Evolutionary conservation across 805 yeast species (phyloP).

Genomic region (Starmera caribaea): DNA sequence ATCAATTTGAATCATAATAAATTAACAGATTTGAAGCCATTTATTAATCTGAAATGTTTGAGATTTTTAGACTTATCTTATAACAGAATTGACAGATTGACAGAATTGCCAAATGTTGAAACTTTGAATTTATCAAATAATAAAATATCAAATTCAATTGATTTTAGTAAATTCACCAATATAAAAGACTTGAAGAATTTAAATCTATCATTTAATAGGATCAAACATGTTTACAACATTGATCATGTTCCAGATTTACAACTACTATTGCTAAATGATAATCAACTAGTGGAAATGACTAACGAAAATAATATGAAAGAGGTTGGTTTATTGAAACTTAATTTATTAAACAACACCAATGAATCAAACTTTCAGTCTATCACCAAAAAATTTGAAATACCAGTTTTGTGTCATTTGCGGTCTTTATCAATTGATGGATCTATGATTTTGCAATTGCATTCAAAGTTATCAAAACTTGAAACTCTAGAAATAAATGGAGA

Average conservation of each 20-base stretch:
- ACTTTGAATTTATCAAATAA: conserved; percentile 26
- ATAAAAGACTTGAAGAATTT: conserved; percentile 24
- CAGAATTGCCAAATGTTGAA: conserved; percentile 18
- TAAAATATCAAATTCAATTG: conserved; percentile 14
- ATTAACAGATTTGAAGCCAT: conserved; percentile 25
- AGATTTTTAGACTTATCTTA: conserved; percentile 17
- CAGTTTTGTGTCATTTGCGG: neutral
- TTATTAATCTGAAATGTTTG: conserved; percentile 15
- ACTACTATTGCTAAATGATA: conserved; percentile 31
- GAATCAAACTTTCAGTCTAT: neutral
- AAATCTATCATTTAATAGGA: conserved; percentile 21
- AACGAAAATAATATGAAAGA: neutral
- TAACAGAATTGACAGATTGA: conserved; percentile 24
- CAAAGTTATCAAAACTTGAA: neutral
- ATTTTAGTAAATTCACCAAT: conserved; percentile 1
- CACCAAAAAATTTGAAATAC: neutral
- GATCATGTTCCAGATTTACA: conserved; percentile 25
- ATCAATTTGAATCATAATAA: conserved; percentile 28
- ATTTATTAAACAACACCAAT: neutral
- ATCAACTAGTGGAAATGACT: conserved; percentile 4
- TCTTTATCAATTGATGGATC: conserved; percentile 1
- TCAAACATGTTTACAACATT: conserved; percentile 23
- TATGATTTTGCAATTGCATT: neutral
- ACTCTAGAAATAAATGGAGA: neutral
- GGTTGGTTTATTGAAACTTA: conserved; percentile 3